Base-by-base conservation (phyloP, 257 asterid genomes). In the Schizonepeta tenuifolia region DNA sequence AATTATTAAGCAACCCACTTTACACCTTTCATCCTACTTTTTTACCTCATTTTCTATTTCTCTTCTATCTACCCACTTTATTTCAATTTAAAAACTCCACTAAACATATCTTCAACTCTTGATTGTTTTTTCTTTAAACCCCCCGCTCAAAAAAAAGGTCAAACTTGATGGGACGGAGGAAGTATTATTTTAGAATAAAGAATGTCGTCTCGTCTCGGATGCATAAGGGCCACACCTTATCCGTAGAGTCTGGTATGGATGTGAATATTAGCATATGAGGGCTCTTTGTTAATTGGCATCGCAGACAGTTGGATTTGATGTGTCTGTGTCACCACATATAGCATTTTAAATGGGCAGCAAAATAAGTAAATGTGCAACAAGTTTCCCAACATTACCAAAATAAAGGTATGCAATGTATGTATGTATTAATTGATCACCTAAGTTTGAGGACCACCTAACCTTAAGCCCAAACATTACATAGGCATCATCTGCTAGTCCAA, bases 341-440 rank as follows among this genome's bases (percentile, higher is more conserved):
- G 3, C 56, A 7, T 3, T 17, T 20, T 38, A 62, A 36, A 38
- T 38, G 18, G 33, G 17, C 68, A 62, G 9, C 50, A 62, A 36
- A 33, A 20, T 17, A 18, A 62, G 35, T 18, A 62, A 9, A 9
- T 62, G 17, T 38, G n/a, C 15, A 62, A 62, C 33, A 62, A 20
- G 50, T 62, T 36, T 12, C 28, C 50, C 68, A 20, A 62, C 68
- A 38, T 60, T 62, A 40, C 50, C 50, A n/a, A 61, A 18, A 61
- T 40, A 5, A 18, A 35, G 28, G 17, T 10, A 1, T 62, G 15
- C 11, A 4, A 7, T 47, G 15, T 6, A n/a, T 46, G 4, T 2
- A 17, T 13, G 35, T 9, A 18, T 36, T 62, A 62, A 62, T 62
- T 51, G 10, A 36, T 38, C 51, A 38, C 68, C 51, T 38, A 62